Evolutionary conservation across 2,329 filamentous ascomycete species (phyloP), one percentile per base, ranked within the genome.

Genomic region (Delphinella strobiligena): DNA sequence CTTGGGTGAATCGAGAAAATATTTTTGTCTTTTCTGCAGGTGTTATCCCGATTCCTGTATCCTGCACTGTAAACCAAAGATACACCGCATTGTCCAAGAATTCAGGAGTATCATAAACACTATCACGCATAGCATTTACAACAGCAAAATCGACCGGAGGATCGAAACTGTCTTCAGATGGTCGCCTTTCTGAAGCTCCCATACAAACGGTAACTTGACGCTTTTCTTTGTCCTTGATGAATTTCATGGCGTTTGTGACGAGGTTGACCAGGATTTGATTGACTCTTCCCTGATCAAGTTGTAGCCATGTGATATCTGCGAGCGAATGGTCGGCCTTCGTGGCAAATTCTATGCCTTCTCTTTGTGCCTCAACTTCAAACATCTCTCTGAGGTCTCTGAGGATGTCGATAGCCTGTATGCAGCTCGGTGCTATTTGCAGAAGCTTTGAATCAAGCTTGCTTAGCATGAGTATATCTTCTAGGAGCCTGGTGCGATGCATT

Each of bases 1-100:
- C 77, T 57, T 85, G 80, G 5, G 74, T 71, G 53, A 85, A 85
- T 14, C 78, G 69, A 45, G 80, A 69, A 53, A 84, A 85, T 0
- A 85, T 64, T 19, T 69, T 47, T 1, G 50, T 41, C n/a, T 54
- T 58, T 33, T 65, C 60, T 1, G 58, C 53, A 1, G 53, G 44
- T 1, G 51, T 54, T 16, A 67, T 50, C 1, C 63, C 63, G 4
- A 56, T 51, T 4, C 63, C 63, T 1, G 41, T 49, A 30, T 49
- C 45, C 22, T 30, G 31, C 16, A 50, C 47, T 8, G 33, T 43
- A 36, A 50, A 50, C 22, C 41, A 38, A 4, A 51, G 31, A 19
- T 48, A 51, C 10, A 54, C 29, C 5, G 27, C 29, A 11, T 34
- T 8, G 10, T n/a, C 8, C n/a, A 17, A 30, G 24, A 38, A 45